Evolutionary conservation across 192 early-diverging fungal species (phyloP), one percentile per base, ranked within the genome.

Genomic region (Coemansia sp.): DNA sequence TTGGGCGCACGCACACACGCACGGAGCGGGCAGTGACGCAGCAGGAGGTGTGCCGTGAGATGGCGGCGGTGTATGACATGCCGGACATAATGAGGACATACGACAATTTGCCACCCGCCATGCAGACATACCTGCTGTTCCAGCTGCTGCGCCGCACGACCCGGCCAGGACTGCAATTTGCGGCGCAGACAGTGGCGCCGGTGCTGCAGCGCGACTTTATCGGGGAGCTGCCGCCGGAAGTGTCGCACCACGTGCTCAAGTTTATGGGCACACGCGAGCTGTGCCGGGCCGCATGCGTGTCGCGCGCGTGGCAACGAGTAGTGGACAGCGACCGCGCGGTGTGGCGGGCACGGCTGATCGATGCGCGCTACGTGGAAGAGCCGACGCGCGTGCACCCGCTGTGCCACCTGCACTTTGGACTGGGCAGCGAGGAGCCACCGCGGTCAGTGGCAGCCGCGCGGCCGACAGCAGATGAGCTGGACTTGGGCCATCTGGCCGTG

Each of bases 151-250:
- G 88, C 17, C 84, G 92, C 14, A 93, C 85, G 16, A 84, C 90
- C 7, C 83, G 87, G 3, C 77, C 86, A 3, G 87, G 89, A 2
- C 82, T 99, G 51, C 93, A 97, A 74, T 93, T 93, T 77, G 87
- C 94, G n/a, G 86, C 87, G 48, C 85, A 88, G 26, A 73, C 93
- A n/a, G 86, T 99, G 51, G 72, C 91, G 40, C 92, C 97, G 2
- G 86, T 88, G 12, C 81, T 98, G 60, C 91, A 93, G 58, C 85
- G 90, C 59, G 94, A 99, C 77, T 95, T 97, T 72, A 52, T 99
- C 7, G 83, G 81, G 14, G 76, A 78, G 7, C 66, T 93, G 56
- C 91, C 91, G 6, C 37, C 71, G 8, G 88, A 93, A 54, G 66
- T 89, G 17, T 64, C 82, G 28, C 82, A 88, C 43, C 86, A 92